Base-by-base conservation (phyloP, 345 rosid genomes). In the Corchorus capsularis region DNA sequence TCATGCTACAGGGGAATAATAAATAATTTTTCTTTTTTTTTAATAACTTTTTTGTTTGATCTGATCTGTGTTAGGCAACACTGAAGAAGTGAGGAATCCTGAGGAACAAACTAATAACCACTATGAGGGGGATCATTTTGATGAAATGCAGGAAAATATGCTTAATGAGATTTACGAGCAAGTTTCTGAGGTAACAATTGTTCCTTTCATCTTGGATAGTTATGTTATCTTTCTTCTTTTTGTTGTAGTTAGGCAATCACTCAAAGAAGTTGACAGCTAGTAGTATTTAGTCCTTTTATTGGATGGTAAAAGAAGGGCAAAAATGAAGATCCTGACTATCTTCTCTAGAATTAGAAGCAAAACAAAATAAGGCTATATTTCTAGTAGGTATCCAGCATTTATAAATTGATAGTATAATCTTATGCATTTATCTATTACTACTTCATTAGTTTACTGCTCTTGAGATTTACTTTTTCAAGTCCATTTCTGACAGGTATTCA, bases 81-180 rank as follows among this genome's bases (percentile, higher is more conserved):
- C 81, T 69, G 66, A 63, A 71, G 94, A 77, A 71, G 75, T 81
- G 54, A 8, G 49, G 81, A 79, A 79, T 67, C 46, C 77, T 52
- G 89, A 85, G 66, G 88, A 63, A 41, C 56, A 77, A 71, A 72
- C 55, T 75, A 76, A 64, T 54, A 64, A 20, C 46, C 43, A 10
- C 22, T 63, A 79, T 11, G 84, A 79, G 50, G 86, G 63, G 72
- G 87, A 86, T 78, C 82, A 77, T 71, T 80, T 75, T 6, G 75
- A 84, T 71, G 83, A 63, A 66, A 55, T 75, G 4, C 85, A 88
- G 49, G 88, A 93, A 78, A 86, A 76, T 39, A 78, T 93, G 79
- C 83, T 91, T 78, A 69, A 84, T 27, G 93, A 91, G 82, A 79
- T 89, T 63, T 83, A 83, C 65, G 85, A 83, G 78, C 81, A 81